phyloP scores from a whole-genome alignment of 805 yeast genomes.

The Candida dajiaensis region DNA sequence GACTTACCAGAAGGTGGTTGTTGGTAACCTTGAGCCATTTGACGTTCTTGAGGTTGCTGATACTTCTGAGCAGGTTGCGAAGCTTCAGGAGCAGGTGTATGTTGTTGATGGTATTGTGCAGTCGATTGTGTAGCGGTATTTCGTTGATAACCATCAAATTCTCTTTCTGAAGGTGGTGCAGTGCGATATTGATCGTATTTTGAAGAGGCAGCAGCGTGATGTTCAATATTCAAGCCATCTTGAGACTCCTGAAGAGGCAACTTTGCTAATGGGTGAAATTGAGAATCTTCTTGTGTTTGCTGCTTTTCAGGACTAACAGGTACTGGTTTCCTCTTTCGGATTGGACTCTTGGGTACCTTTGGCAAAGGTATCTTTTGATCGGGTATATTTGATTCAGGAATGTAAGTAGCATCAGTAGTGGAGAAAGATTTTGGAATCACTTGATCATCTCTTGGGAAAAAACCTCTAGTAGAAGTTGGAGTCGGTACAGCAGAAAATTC shows the following conservation, averaged over 20 bases:
- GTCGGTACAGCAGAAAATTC: conserved; percentile 3
- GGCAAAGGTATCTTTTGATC: conserved; percentile 14
- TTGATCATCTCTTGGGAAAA: conserved; percentile 5
- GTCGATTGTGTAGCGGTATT: not conserved
- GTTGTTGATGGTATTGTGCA: not conserved
- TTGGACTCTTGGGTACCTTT: conserved; percentile 8
- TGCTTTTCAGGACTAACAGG: not conserved
- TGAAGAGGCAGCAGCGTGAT: not conserved
- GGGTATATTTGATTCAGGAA: conserved; percentile 15
- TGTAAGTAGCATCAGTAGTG: conserved; percentile 7
- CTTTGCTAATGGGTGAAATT: not conserved
- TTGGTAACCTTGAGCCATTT: too few species aligned
- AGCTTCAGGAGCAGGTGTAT: not conserved
- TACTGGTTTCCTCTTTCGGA: not conserved
- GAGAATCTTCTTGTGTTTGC: not conserved
- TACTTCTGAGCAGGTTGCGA: not conserved
- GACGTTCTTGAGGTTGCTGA: too few species aligned
- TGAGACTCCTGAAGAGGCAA: not conserved
- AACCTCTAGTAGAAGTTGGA: conserved; percentile 1
- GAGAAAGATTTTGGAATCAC: conserved; percentile 5
- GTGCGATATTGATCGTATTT: not conserved
- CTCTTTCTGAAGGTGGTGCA: not conserved
- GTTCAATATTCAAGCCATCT: not conserved
- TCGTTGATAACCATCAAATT: not conserved
- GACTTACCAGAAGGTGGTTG: not conserved